A percentile compares a stretch with the other conserved stretches of the same genome.
Evolutionary conservation across 441 rosid genomes (phyloP).

Genomic region (Flueggea neowawraea): DNA sequence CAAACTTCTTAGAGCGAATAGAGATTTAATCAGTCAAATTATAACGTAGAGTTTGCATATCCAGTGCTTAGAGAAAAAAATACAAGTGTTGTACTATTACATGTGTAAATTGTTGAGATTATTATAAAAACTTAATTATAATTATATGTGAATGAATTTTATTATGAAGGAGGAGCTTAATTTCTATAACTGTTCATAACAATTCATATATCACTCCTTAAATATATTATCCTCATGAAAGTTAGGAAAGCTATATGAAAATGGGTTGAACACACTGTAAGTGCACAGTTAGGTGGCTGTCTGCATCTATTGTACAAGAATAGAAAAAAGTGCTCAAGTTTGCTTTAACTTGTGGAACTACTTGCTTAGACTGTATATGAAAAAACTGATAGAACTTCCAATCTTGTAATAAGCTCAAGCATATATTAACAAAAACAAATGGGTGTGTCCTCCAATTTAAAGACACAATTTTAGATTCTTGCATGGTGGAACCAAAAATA

Average conservation of each 20-base stretch:
- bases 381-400: slow-evolving; percentile 13
- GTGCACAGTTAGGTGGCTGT: slow-evolving; percentile 18
- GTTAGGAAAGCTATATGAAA: not conserved
- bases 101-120: too few relatives aligned
- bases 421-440: not conserved
- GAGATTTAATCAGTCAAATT: too few relatives aligned
- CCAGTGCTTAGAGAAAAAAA: too few relatives aligned
- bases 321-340: not conserved
- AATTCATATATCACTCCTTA: not conserved
- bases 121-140: too few relatives aligned
- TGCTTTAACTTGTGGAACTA: not conserved
- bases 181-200: not conserved
- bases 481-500: too few relatives aligned
- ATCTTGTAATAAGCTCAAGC: slow-evolving; percentile 5
- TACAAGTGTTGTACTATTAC: too few relatives aligned
- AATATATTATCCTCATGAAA: not conserved
- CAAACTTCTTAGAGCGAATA: too few relatives aligned
- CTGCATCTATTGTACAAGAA: slow-evolving; percentile 5
- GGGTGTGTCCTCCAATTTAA: not conserved
- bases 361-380: not conserved
- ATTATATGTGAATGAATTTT: too few relatives aligned
- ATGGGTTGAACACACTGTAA: not conserved
- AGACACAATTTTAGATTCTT: too few relatives aligned
- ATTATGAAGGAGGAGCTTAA: not conserved
- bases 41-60: too few relatives aligned